These are phyloP conservation scores for Didymella lethalis DNA, from an alignment of 2,329 filamentous ascomycete genomes.

Conservation along the genomic window DNA sequence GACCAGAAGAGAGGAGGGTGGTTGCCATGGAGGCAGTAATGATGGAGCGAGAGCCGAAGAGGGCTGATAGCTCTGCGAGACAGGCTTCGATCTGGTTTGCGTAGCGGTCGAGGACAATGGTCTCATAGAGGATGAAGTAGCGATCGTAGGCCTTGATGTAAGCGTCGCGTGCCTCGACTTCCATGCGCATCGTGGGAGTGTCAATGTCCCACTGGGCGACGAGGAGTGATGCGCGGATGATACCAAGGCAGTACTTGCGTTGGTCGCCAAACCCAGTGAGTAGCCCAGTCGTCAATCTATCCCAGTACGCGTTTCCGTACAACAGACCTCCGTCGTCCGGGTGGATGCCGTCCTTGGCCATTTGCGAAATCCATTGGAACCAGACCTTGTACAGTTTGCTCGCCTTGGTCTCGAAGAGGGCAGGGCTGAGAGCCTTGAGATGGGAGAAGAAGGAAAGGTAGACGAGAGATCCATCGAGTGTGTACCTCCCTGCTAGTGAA, in stretches of 20 bases:
- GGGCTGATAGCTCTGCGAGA: slow-evolving; percentile 52
- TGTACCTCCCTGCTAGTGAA: background rate
- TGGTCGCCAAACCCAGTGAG: slow-evolving; percentile 55
- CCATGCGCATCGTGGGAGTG: slow-evolving; percentile 35
- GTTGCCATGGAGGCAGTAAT: slow-evolving; percentile 54
- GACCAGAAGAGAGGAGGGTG: slow-evolving; percentile 52
- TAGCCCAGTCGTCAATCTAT: slow-evolving; percentile 49
- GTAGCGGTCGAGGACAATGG: slow-evolving; percentile 58
- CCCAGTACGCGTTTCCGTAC: slow-evolving; percentile 52
- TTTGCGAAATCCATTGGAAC: slow-evolving; percentile 49
- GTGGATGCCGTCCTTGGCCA: slow-evolving; percentile 24
- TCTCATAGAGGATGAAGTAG: slow-evolving; percentile 58
- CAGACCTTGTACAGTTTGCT: slow-evolving; percentile 44
- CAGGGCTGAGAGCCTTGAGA: slow-evolving; percentile 29
- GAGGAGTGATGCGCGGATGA: slow-evolving; percentile 53
- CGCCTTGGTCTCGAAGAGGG: slow-evolving; percentile 29
- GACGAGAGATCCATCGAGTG: slow-evolving; percentile 23
- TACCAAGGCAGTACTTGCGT: slow-evolving; percentile 57
- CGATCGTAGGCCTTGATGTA: slow-evolving; percentile 51
- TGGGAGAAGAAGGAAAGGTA: slow-evolving; percentile 36
- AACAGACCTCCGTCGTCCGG: slow-evolving; percentile 34
- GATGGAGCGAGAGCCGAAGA: slow-evolving; percentile 47
- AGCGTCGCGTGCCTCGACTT: slow-evolving; percentile 21
- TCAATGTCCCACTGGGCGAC: slow-evolving; percentile 39
- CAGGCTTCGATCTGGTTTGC: slow-evolving; percentile 59